Base-by-base conservation (phyloP, 1,284 basidiomycete species). In the Thelephora terrestris region DNA sequence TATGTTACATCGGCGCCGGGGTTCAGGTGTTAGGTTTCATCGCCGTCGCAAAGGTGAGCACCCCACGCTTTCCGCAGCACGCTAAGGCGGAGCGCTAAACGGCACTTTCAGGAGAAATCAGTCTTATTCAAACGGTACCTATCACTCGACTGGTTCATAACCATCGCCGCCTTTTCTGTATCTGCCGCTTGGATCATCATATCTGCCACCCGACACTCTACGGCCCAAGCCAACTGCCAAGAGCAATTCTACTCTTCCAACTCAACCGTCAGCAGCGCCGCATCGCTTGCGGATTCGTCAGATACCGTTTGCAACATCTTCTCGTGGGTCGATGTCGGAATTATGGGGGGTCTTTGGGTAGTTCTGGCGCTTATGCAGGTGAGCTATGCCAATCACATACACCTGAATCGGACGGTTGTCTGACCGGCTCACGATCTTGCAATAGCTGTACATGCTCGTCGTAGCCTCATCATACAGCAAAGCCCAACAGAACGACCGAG, bases 241-340 rank as follows among this genome's bases (percentile, higher is more conserved):
- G 58, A 61, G 4, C 68, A 76, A 46, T 89, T 82, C 70, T 86
- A 82, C 56, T 53, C 58, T 18, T 50, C 63, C 39, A 57, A 64
- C 10, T 68, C 66, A 2, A 63, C 71, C 39, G 66, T 70, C 3
- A 32, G 14, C 9, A 32, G 5, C 12, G 29, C 29, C 12, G 48
- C 43, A 20, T 50, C 51, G 39, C 52, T 47, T 9, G 53, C 55
- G 37, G 52, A 56, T 20, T 78, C 86, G 63, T 81, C 77, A 7
- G 64, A 80, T 43, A 79, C 75, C 1, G 70, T 95, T 16, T 95
- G 92, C 67, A 73, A 83, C 46, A 84, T 93, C 47, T 92, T 95
- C 61, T 74, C 90, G 6, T 95, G 90, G 90, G 85, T 89, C 5
- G 85, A 89, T 60, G 70, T 95, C n/a, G 92, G 92, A 34, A 69